Percentiles rank a stretch among this genome's conserved stretches.
Evolutionary conservation across 768 basidiomycete species (phyloP).

Genomic region (Xerocomellus amylosporus): DNA sequence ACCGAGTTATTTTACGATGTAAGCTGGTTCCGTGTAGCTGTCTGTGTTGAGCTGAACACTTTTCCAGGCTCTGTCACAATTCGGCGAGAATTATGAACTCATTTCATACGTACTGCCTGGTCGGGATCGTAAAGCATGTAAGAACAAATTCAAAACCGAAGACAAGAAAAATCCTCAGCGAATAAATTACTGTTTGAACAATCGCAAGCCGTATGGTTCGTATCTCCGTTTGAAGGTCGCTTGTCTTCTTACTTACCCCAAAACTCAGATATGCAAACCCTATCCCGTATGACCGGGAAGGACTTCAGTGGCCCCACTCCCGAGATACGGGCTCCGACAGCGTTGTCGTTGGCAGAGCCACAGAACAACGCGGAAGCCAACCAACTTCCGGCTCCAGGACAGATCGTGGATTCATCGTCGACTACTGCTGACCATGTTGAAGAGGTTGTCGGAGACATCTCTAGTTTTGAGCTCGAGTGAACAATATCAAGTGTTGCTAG

Average conservation of each 20-base stretch:
- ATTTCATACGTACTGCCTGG: slow-evolving; percentile 84
- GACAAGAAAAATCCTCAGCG: slow-evolving; percentile 77
- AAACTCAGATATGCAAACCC: slow-evolving; percentile 60
- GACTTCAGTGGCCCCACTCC: slow-evolving; percentile 83
- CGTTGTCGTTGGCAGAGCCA: slow-evolving; percentile 34
- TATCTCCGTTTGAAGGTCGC: slow-evolving; percentile 6
- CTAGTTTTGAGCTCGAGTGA: slow-evolving; percentile 24
- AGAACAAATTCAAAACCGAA: slow-evolving; percentile 90
- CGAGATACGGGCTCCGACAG: slow-evolving; percentile 50
- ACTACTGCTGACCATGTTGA: slow-evolving; percentile 32
- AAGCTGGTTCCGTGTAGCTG: slow-evolving; percentile 25
- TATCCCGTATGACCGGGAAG: slow-evolving; percentile 80
- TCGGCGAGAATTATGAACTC: slow-evolving; percentile 90
- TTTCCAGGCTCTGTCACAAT: slow-evolving; percentile 80
- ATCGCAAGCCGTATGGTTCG: slow-evolving; percentile 74
- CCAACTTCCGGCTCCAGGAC: neutral
- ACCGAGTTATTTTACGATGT: slow-evolving; percentile 88
- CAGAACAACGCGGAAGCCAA: neutral
- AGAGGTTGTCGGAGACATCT: slow-evolving; percentile 32
- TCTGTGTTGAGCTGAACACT: slow-evolving; percentile 5
- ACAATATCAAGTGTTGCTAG: neutral
- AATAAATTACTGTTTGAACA: slow-evolving; percentile 73
- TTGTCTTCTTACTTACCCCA: neutral
- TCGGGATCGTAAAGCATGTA: slow-evolving; percentile 85
- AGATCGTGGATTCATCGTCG: slow-evolving; percentile 32